Evolutionary conservation across 306 rosid species (phyloP).

Genomic region (Medicago lupulina): DNA sequence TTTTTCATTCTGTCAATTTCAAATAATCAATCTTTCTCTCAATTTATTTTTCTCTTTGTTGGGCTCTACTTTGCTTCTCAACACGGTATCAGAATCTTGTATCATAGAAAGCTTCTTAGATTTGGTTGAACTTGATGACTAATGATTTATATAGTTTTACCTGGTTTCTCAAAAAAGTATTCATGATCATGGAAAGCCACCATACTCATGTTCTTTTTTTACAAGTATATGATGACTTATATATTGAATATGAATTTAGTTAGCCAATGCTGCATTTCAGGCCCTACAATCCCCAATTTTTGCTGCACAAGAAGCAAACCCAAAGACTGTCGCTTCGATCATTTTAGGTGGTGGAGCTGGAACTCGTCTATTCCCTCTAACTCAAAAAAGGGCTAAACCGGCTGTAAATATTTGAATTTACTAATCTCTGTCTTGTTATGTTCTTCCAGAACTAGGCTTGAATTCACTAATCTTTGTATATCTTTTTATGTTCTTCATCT

Average conservation of each 20-base stretch:
- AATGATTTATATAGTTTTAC: background rate
- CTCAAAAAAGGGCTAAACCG: constrained; percentile 64
- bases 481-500: constrained; percentile 39
- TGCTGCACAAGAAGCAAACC: constrained; percentile 45
- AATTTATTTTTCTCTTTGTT: too few species aligned
- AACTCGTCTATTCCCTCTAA: constrained; percentile 62
- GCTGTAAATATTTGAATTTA: constrained; percentile 48
- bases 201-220: too few species aligned
- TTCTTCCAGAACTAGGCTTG: constrained; percentile 28
- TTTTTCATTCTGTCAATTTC: too few species aligned
- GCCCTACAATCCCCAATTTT: constrained; percentile 51
- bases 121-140: constrained; percentile 22
- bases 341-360: constrained; percentile 69
- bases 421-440: background rate
- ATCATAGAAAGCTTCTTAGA: background rate
- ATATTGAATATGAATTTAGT: constrained; percentile 30
- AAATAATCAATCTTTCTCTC: too few species aligned
- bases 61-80: too few species aligned
- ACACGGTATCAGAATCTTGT: too few species aligned
- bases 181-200: too few species aligned
- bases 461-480: constrained; percentile 29
- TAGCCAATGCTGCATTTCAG: constrained; percentile 41
- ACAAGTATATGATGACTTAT: background rate
- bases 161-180: too few species aligned
- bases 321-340: constrained; percentile 58